Evolutionary conservation across 2,329 filamentous ascomycete species (phyloP), one percentile per base, ranked within the genome.

Genomic region (Paramyrothecium sp.): DNA sequence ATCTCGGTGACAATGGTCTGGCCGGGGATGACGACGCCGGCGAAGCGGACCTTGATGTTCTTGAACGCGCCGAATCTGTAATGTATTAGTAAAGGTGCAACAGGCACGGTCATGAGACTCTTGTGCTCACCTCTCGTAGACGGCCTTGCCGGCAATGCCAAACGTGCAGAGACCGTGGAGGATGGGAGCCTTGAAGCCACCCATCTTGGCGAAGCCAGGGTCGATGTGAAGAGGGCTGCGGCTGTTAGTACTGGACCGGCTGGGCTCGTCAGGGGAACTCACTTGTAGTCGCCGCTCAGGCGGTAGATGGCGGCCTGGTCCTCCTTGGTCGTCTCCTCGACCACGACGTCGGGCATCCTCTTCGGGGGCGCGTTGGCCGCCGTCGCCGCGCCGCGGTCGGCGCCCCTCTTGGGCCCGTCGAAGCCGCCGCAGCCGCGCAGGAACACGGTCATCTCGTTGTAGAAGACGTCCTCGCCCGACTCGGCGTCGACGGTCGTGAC

Each of bases 151-250:
- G 17, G 91, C 89, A 63, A 98, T 86, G 65, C 95, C 95, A 69
- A 99, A 94, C 72, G 88, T 95, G 84, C 92, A 97, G 41, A 99
- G 86, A n/a, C 95, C 95, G 79, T 99, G 95, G 55, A 99, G 81
- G 71, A 99, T 99, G 13, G 95, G 95, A 26, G 81, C 86, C 78
- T 95, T 90, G 86, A 99, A 99, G 58, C 95, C 95, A 58, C 94
- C 95, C 66, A 96, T 88, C 80, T 95, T 95, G 78, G 91, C 91
- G 76, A 99, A 98, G 53, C 87, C 84, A 1, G 95, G 95, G 74
- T 99, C 95, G 61, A 99, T 89, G 79, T 99, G 95, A 2, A 99
- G 87, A 16, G 95, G 95, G 81, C 80, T 83, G 48, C 3, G 48
- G 5, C 10, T 21, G 56, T 58, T 38, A 58, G 56, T 22, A 49